Base-by-base conservation (phyloP, 78 protist species). In the Chrysochromulina parva region DNA sequence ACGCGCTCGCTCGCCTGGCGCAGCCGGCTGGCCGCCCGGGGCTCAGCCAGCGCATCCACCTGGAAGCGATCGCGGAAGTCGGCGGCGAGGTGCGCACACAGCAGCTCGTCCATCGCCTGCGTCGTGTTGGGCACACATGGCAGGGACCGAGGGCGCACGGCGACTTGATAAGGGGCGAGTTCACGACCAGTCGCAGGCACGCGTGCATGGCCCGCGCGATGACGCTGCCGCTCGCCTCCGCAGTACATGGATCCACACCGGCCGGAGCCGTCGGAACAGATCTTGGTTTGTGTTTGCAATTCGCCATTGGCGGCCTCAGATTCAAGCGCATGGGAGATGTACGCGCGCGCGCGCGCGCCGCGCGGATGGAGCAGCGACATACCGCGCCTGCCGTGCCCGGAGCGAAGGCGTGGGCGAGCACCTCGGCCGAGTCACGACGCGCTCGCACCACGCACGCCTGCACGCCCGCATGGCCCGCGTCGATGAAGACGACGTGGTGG, bases 1-100 rank as follows among this genome's bases (percentile, higher is more conserved):
- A 96, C 69, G 88, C 92, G 94, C 91, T 98, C 99, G 92, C 97
- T 93, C 24, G 94, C 97, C 52, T 22, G 74, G 57, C 24, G 52
- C n/a, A 97, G 65, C 47, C 99, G 95, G 78, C 93, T 20, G 54
- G 53, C 14, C 50, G 98, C 97, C 84, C 95, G 93, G 62, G 92
- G 58, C 89, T 94, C 81, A 69, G 52, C 57, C n/a, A 28, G 59
- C 67, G 95, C 89, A 89, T 97, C 95, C 80, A 95, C 85, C 91
- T 94, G 92, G 97, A 91, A 90, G 90, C 94, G 95, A 60, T 59
- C 28, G 16, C 6, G 14, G 91, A 95, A 89, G 89, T 96, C 95
- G 22, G 52, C 48, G 28, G 74, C 93, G n/a, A 94, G 93, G 69
- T 97, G 90, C 69, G 91, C 55, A 78, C 66, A 47, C 2, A 98